phyloP scores from a whole-genome alignment of 179 eudicot genomes.

The Corrigiola litoralis region DNA sequence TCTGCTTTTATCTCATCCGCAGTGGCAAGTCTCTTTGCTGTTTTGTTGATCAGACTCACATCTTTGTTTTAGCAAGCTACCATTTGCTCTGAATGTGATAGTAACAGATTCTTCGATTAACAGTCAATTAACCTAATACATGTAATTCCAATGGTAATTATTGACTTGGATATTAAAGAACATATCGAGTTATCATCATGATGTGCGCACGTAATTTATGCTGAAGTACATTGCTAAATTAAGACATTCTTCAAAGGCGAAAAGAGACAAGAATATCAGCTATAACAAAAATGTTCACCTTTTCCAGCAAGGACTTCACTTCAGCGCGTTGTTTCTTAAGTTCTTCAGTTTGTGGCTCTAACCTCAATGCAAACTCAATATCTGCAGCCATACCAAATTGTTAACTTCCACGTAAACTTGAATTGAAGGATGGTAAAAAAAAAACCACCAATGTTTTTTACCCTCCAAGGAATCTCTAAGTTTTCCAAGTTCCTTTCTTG shows the following conservation, averaged over 20 bases:
- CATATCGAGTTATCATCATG: no score
- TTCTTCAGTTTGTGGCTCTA: constrained; percentile 88
- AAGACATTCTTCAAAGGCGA: not conserved
- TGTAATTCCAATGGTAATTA: no score
- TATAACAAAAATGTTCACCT: constrained; percentile 36
- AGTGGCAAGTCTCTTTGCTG: no score
- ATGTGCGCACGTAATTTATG: no score
- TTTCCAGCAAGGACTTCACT: constrained; percentile 60
- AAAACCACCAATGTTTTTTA: constrained; percentile 17
- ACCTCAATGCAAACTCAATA: constrained; percentile 83
- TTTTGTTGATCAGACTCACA: no score
- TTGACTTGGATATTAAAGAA: no score
- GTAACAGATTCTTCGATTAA: no score
- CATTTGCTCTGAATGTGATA: no score
- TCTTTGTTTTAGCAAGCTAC: no score
- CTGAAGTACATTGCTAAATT: no score
- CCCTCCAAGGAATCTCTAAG: constrained; percentile 84
- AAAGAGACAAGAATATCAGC: not conserved
- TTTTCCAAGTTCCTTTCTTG: constrained; percentile 84
- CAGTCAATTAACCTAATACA: no score
- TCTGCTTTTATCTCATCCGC: no score
- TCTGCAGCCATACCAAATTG: constrained; percentile 41
- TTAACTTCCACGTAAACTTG: not conserved
- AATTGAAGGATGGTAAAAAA: not conserved
- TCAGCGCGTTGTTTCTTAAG: constrained; percentile 80